phyloP scores from a whole-genome alignment of 2,329 filamentous ascomycete species.

The Emmonsiellopsis sp. region DNA sequence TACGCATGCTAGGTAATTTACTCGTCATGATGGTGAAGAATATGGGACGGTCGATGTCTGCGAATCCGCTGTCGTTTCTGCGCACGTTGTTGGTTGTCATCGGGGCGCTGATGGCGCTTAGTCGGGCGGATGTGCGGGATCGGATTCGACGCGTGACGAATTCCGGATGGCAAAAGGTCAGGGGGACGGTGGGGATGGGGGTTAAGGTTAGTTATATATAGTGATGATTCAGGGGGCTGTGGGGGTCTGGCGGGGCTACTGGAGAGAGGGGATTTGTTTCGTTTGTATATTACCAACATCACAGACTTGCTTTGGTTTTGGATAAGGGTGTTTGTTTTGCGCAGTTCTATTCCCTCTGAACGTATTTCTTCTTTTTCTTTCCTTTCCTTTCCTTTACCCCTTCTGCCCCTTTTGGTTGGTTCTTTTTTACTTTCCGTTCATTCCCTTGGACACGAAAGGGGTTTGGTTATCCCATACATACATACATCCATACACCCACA shows the following conservation, averaged over 20 bases:
- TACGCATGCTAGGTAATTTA: constrained; percentile 34
- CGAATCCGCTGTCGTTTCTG: constrained; percentile 46
- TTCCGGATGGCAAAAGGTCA: constrained; percentile 69
- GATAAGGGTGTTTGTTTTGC: not conserved
- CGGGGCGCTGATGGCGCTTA: constrained; percentile 66
- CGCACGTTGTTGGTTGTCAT: constrained; percentile 68
- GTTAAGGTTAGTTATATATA: constrained; percentile 95
- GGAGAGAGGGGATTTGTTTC: not conserved
- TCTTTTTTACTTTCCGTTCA: not conserved
- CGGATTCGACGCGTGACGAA: constrained; percentile 60
- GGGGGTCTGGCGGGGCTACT: no score
- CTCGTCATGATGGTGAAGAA: constrained; percentile 42
- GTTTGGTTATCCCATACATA: no score
- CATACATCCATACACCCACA: no score
- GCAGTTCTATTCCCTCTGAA: not conserved
- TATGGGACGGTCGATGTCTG: constrained; percentile 42
- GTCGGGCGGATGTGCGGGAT: constrained; percentile 64
- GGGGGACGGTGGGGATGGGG: constrained; percentile 84
- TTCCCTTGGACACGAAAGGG: no score
- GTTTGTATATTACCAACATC: not conserved
- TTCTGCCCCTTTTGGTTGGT: no score
- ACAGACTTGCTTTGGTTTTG: no score
- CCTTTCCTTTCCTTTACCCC: no score
- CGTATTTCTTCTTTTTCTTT: no score
- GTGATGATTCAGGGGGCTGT: not conserved